phyloP scores from a whole-genome alignment of 768 basidiomycete species.

The Psilocybe tampanensis region DNA sequence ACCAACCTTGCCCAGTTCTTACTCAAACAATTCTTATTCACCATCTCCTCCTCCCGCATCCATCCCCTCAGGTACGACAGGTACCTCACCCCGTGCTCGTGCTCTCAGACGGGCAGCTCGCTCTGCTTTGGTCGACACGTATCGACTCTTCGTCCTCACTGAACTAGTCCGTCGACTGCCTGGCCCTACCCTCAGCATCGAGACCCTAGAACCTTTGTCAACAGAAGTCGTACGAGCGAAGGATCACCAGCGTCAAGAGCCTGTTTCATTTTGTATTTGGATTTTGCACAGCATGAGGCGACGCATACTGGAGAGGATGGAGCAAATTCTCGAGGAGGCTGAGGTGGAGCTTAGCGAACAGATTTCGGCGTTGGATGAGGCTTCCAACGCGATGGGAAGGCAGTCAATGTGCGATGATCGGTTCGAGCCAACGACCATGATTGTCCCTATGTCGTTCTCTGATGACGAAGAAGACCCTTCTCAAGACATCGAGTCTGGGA shows the following conservation, averaged over 20 bases:
- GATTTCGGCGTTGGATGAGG: not conserved
- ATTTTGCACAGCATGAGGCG: slow-evolving; percentile 56
- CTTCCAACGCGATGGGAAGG: not conserved
- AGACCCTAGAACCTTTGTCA: slow-evolving; percentile 18
- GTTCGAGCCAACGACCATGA: slow-evolving; percentile 29
- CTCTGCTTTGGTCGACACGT: slow-evolving; percentile 67
- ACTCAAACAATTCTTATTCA: slow-evolving; percentile 17
- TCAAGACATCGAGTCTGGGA: slow-evolving; percentile 5
- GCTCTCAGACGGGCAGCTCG: slow-evolving; percentile 62
- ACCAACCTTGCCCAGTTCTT: slow-evolving; percentile 20
- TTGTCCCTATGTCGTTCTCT: slow-evolving; percentile 34
- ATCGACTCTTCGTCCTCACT: slow-evolving; percentile 59
- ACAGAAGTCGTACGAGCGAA: slow-evolving; percentile 7
- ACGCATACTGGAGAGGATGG: slow-evolving; percentile 43
- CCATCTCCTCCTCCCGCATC: slow-evolving; percentile 22
- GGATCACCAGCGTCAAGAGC: slow-evolving; percentile 11
- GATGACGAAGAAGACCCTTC: slow-evolving; percentile 44
- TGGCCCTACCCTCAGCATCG: slow-evolving; percentile 18
- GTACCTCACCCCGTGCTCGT: slow-evolving; percentile 33
- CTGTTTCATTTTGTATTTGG: slow-evolving; percentile 55
- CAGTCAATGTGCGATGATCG: not conserved
- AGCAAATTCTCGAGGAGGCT: slow-evolving; percentile 41
- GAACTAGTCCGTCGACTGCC: slow-evolving; percentile 46
- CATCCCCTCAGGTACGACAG: slow-evolving; percentile 26
- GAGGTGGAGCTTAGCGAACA: slow-evolving; percentile 10